Base-by-base conservation (phyloP, 1,139 yeast genomes). In the Meyerozyma sp. region DNA sequence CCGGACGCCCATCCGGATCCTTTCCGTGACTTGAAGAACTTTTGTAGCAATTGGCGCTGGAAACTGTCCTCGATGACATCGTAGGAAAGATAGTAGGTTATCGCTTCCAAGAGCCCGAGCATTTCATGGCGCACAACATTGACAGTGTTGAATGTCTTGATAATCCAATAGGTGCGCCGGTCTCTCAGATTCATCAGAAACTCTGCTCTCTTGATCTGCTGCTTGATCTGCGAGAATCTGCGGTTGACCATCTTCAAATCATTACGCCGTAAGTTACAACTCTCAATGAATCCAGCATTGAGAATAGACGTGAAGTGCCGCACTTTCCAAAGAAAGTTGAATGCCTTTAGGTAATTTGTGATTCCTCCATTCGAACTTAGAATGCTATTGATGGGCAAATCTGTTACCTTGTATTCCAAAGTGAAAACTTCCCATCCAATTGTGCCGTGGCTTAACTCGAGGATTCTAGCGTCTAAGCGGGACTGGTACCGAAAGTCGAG, bases 351-450 rank as follows among this genome's bases (percentile, higher is more conserved):
- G 58, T 93, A 93, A 25, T 70, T 68, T 2, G 46, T 44, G 20
- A 36, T 13, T 11, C 44, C 49, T 32, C 42, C 42, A 8, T 40
- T 35, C 40, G 48, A 45, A 39, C 47, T 46, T 28, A 59, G 42
- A 9, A 59, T 42, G 1, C 56, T 46, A 26, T 70, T 66, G 18
- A 84, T 71, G 16, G 79, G 91, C 57, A 77, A 62, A 40, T 78
- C 84, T 13, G 63, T 63, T 5, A 89, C 68, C 42, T 82, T 73
- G 59, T 87, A 93, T 57, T 90, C 97, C 40, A 93, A 67, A 0
- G 97, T 89, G 61, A 93, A 91, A 4, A 87, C 90, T 57, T 91
- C 96, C 98, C 98, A 93, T 0, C 90, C 91, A 41, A 68, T 76
- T 23, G 74, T 81, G 0, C 94, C 94, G 52, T 83, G 64, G 23